Evolutionary conservation across 2,329 filamentous ascomycete genomes (phyloP), one percentile per base, ranked within the genome.

Genomic region (Trichocomaceae sp.): DNA sequence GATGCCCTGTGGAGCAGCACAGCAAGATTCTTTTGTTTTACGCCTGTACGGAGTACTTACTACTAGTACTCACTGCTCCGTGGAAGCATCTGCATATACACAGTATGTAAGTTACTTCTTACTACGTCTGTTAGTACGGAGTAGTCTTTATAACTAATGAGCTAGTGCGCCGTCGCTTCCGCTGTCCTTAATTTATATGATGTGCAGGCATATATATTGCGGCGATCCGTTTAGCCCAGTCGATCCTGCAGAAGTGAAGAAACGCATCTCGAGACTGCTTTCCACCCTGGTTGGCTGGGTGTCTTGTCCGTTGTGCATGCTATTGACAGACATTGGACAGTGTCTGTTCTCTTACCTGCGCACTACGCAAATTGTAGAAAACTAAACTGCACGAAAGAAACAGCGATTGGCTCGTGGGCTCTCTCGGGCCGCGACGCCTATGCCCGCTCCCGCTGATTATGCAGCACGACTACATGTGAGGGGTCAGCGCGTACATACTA

Each of bases 221-320:
- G 47, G 47, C 52, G 47, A 54, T 54, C 52, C 39, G 31, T 54
- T 50, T 54, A 54, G 52, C 13, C 52, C 44, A 54, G 52, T 33
- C 37, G 52, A 54, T 54, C 52, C 46, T 54, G 45, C 13, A 48
- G 23, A 17, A 31, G n/a, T 23, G 52, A 49, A 50, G 47, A 50
- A 50, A n/a, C 13, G 12, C 7, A 49, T 33, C 26, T 39, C n/a
- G 39, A n/a, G n/a, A n/a, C n/a, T n/a, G 7, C 23, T 26, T n/a
- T 22, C 17, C 4, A 50, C n/a, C 13, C 37, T 52, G 50, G 41
- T 52, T 52, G 50, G 50, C 12, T 26, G 50, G 50, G 15, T 46
- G 13, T 45, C 12, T 46, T 52, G 45, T 47, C 50, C 50, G 41
- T 41, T 13, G 20, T 20, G 12, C 37, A 20, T 8, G 12, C 31